These are phyloP conservation scores for Clitopilus hobsonii DNA, from an alignment of 768 basidiomycete genomes.

Conservation along the genomic window DNA sequence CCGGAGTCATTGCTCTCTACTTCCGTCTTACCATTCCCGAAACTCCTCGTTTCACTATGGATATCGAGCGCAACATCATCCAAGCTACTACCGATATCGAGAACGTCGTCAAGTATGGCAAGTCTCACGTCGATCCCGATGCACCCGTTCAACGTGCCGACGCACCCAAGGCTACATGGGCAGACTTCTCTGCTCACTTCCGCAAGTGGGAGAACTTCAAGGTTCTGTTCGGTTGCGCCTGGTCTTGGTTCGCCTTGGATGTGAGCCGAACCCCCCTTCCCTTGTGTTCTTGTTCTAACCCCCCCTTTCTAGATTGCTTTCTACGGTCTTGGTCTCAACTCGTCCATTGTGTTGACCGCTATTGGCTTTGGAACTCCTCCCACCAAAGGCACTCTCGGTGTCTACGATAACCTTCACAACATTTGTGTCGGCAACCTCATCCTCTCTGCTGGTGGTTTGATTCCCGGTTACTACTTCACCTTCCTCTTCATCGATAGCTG, in stretches of 20 bases:
- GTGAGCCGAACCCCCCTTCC: constrained; percentile 30
- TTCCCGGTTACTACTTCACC: constrained; percentile 74
- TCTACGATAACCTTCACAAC: constrained; percentile 60
- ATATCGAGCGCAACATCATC: constrained; percentile 79
- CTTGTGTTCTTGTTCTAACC: not conserved
- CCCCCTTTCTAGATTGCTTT: constrained; percentile 60
- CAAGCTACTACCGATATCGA: constrained; percentile 75
- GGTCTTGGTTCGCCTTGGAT: constrained; percentile 88
- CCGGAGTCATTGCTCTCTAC: constrained; percentile 77
- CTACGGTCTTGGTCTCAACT: constrained; percentile 87
- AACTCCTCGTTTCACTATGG: constrained; percentile 90
- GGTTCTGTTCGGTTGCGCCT: constrained; percentile 71
- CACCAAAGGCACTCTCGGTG: constrained; percentile 25
- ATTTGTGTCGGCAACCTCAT: constrained; percentile 73
- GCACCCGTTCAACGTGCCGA: constrained; percentile 54
- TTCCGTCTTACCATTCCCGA: constrained; percentile 93
- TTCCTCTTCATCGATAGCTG: constrained; percentile 68
- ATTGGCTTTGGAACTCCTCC: constrained; percentile 65
- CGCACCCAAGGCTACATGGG: constrained; percentile 62
- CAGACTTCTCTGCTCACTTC: constrained; percentile 70
- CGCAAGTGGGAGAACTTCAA: constrained; percentile 74
- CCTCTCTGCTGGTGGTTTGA: constrained; percentile 70
- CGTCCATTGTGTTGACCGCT: constrained; percentile 64
- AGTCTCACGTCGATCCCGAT: constrained; percentile 46
- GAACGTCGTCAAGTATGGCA: constrained; percentile 52